Percentiles rank a stretch among this genome's conserved stretches.
Conservation (phyloP, 495 filamentous ascomycete genomes). For the Geopyxis carbonaria region DNA sequence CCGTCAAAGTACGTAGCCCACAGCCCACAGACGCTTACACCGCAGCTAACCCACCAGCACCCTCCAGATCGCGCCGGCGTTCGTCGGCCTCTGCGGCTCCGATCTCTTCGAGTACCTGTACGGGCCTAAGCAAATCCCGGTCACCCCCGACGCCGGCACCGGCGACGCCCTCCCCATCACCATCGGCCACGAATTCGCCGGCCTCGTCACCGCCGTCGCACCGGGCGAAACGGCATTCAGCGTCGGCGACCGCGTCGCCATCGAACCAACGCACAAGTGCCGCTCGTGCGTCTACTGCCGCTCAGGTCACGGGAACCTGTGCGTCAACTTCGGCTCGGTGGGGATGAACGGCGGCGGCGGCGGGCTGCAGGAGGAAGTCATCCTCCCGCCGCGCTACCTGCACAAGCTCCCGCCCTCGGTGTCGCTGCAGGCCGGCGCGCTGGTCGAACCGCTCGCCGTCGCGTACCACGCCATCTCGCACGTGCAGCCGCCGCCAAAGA, state of each 20-base stretch:
- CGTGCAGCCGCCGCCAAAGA: slow-evolving; percentile 33
- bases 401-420: slow-evolving; percentile 44
- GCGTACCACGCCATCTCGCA: slow-evolving; percentile 57
- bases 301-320: slow-evolving; percentile 69
- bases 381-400: slow-evolving; percentile 47
- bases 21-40: no score
- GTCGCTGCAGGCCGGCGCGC: slow-evolving; percentile 49
- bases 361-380: slow-evolving; percentile 62
- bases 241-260: slow-evolving; percentile 55
- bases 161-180: slow-evolving; percentile 44
- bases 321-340: slow-evolving; percentile 61
- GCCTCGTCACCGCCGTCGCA: slow-evolving; percentile 39
- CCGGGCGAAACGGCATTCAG: slow-evolving; percentile 29
- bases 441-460: slow-evolving; percentile 65
- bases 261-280: slow-evolving; percentile 76
- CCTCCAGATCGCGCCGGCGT: slow-evolving; percentile 40
- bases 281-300: slow-evolving; percentile 46
- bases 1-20: no score
- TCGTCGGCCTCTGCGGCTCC: slow-evolving; percentile 50
- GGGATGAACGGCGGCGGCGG: slow-evolving; percentile 63
- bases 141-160: slow-evolving; percentile 51
- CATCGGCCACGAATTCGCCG: slow-evolving; percentile 45
- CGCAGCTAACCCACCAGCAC: no score
- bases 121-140: no score
- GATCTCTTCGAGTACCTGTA: slow-evolving; percentile 54